Percentiles rank a stretch among this genome's conserved stretches.
phyloP scores from a whole-genome alignment of 257 asterid species.

The Parsonsia alboflavescens region DNA sequence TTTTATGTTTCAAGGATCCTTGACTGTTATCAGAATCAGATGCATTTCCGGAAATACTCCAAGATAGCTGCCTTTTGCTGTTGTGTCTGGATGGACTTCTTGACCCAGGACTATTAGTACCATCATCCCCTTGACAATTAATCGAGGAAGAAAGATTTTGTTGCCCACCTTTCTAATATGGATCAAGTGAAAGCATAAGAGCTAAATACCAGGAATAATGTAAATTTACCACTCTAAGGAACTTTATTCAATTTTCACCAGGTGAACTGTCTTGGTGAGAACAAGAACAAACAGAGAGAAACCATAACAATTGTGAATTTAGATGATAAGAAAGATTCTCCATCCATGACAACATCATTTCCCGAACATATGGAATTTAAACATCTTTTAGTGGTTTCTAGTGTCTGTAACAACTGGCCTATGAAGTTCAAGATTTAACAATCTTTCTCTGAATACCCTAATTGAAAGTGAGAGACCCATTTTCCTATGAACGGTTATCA shows the following conservation, averaged over 20 bases:
- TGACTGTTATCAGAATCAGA: conserved; percentile 33
- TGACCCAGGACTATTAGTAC: conserved; percentile 23
- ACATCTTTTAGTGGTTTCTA: background rate
- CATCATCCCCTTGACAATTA: conserved; percentile 6
- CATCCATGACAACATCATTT: background rate
- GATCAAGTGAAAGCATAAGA: conserved; percentile 10
- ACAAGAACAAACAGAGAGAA: background rate
- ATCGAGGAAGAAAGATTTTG: conserved; percentile 16
- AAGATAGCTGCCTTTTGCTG: conserved; percentile 21
- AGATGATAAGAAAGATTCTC: background rate
- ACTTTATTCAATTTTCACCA: background rate
- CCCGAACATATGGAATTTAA: background rate
- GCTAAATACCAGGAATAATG: background rate
- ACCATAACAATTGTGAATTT: background rate
- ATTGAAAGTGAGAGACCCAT: background rate
- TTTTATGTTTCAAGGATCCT: conserved; percentile 32
- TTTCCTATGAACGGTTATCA: background rate
- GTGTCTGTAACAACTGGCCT: background rate
- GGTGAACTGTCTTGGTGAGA: background rate
- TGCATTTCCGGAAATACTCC: conserved; percentile 24
- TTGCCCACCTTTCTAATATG: conserved; percentile 25
- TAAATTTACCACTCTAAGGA: background rate
- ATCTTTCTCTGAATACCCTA: background rate
- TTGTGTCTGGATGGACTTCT: conserved; percentile 23
- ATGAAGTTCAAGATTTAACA: background rate